A percentile compares a stretch with the other conserved stretches of the same genome.
These are phyloP conservation scores for Ceratocystis huliohia DNA, from an alignment of 2,329 filamentous ascomycete genomes.

Conservation along the genomic window DNA sequence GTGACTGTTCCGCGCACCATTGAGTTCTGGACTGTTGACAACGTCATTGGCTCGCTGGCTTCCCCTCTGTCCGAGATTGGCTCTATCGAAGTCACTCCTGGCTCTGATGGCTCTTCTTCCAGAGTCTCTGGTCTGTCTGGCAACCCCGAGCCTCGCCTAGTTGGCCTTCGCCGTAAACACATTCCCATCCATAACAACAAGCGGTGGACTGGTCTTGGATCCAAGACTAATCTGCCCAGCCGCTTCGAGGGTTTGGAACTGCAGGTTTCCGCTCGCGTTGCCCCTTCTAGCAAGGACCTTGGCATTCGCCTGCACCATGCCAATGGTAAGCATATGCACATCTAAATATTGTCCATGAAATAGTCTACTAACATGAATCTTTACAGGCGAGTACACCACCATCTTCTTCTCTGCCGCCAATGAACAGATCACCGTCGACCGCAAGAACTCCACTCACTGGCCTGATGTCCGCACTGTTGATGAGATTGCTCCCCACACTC, in stretches of 20 bases:
- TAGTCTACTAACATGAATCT: conserved; percentile 2
- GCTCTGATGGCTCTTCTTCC: conserved; percentile 4
- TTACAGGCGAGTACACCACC: conserved; percentile 20
- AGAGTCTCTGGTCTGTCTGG: conserved; percentile 14
- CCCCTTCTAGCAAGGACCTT: conserved; percentile 11
- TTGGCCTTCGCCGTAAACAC: conserved; percentile 15
- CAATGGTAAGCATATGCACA: conserved; percentile 9
- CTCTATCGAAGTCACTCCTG: conserved; percentile 13
- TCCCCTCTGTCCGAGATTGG: conserved; percentile 12
- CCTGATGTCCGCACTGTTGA: conserved; percentile 14
- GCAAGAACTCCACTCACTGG: conserved; percentile 21
- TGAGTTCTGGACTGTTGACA: conserved; percentile 15
- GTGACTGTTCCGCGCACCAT: conserved; percentile 16
- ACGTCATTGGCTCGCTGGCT: conserved; percentile 15
- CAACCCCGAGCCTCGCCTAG: conserved; percentile 11
- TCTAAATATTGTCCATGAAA: not conserved
- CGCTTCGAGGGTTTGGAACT: conserved; percentile 15
- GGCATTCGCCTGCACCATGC: conserved; percentile 18
- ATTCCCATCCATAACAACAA: conserved; percentile 11
- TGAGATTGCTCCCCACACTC: conserved; percentile 20
- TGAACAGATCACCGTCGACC: conserved; percentile 22
- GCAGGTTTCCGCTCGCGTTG: conserved; percentile 7
- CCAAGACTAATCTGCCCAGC: conserved; percentile 17
- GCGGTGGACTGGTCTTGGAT: conserved; percentile 18
- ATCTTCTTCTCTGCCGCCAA: conserved; percentile 21